Base-by-base conservation (phyloP, 1,139 yeast species). In the Saccharomyces hybrid region DNA sequence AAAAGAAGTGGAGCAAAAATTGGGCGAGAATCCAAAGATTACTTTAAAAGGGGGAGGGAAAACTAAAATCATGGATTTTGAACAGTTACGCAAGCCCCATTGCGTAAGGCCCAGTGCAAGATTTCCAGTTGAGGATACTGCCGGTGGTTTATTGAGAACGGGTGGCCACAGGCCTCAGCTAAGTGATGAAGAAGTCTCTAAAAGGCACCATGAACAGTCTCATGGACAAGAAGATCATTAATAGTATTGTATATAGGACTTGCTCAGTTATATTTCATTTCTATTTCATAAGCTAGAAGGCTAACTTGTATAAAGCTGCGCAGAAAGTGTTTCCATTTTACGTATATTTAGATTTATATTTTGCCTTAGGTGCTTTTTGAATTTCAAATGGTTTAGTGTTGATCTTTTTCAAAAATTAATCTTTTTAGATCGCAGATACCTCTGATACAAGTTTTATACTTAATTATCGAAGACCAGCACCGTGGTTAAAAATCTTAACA, bases 11-110 rank as follows among this genome's bases (percentile, higher is more conserved):
- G 16, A 47, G 38, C 23, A 23, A 20, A 16, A 28, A 14, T 16
- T 48, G 26, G 46, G 29, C n/a, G 32, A 32, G 8, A 31, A 28
- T 44, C 52, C 47, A 3, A 63, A 53, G 34, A 53, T 61, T n/a
- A 54, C 51, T 16, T 41, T 56, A 38, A 59, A 55, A n/a, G 49
- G 64, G 48, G 64, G 64, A 52, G 62, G 66, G 11, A 56, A 57
- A 48, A 49, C 49, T 13, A 57, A 57, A 31, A 57, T 59, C 49
- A 51, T 59, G 29, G 56, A 57, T 27, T 54, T 59, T 13, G 59
- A 59, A 27, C 53, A 57, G 28, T 46, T 64, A 20, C 55, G 61
- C 27, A 60, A 53, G 46, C 70, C 70, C 1, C 69, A 64, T 48
- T 56, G 61, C 7, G 56, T 61, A 13, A 48, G 56, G 8, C 56